phyloP scores from a whole-genome alignment of 257 asterid genomes.

The Ilex asprella region DNA sequence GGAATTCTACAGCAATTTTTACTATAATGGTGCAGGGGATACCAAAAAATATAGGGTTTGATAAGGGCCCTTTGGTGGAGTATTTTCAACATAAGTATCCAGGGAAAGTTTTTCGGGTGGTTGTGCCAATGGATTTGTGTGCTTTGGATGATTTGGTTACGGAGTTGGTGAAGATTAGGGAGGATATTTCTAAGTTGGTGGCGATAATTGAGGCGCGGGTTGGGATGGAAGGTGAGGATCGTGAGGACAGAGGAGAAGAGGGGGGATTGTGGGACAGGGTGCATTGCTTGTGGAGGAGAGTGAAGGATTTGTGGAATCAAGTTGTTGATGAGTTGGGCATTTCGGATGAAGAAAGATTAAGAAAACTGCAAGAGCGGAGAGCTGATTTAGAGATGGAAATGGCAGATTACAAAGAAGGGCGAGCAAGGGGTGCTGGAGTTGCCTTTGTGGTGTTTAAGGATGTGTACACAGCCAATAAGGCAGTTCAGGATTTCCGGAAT shows the following conservation, averaged over 20 bases:
- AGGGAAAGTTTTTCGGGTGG: conserved; percentile 68
- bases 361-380: conserved; percentile 85
- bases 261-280: conserved; percentile 40
- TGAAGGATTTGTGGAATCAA: conserved; percentile 55
- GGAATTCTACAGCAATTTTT: conserved; percentile 70
- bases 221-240: conserved; percentile 36
- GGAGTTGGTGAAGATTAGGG: conserved; percentile 80
- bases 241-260: conserved; percentile 25
- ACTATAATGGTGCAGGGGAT: conserved; percentile 83
- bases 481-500: conserved; percentile 73
- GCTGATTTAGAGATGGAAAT: conserved; percentile 99
- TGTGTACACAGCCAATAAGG: conserved; percentile 85
- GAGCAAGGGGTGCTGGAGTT: conserved; percentile 94
- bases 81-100: conserved; percentile 86
- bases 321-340: conserved; percentile 62
- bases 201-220: conserved; percentile 52
- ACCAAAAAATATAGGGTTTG: conserved; percentile 79
- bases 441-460: conserved; percentile 96
- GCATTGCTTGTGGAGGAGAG: conserved; percentile 39
- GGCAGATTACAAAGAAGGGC: conserved; percentile 96
- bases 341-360: conserved; percentile 82
- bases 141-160: conserved; percentile 90
- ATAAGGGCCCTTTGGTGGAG: conserved; percentile 64
- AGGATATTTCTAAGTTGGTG: conserved; percentile 61
- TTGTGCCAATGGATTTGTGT: conserved; percentile 97